Evolutionary conservation across 2,329 filamentous ascomycete genomes (phyloP), one percentile per base, ranked within the genome.

Genomic region (Byssoonygena ceratinophila): DNA sequence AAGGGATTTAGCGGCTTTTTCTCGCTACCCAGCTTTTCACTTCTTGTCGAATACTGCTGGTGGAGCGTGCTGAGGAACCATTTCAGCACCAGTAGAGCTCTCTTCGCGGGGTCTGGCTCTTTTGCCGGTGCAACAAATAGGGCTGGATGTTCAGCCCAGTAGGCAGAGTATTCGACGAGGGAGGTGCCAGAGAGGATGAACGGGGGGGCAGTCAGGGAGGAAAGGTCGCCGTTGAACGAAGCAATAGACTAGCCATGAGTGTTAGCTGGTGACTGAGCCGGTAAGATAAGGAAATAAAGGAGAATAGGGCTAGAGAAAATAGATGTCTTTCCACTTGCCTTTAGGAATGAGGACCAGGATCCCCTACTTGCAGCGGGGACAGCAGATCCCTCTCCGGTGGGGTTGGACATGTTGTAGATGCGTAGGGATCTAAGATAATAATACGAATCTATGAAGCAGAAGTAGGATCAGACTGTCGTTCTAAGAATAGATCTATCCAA

Each of bases 1-100:
- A 98, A 97, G 0, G 92, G 92, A 66, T 98, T 97, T 55, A 98
- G 73, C 1, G 91, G 91, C 76, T 97, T 98, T 81, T 97, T 97
- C 76, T 96, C 91, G 64, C 88, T 92, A 46, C 88, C 89, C 58
- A 82, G 70, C 67, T 83, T 82, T 66, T 96, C 90, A 65, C 87
- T 94, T 54, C 81, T 74, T 60, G 76, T 81, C 60, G 77, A 79
- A 66, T 84, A 85, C 50, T 94, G 88, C 70, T 94, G 87, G 74
- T 92, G 94, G 49, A 97, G 76, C 2, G 90, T 95, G 63, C 83
- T 90, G 52, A 97, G 73, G 73, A 96, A 97, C 91, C 91, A 97
- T 70, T 91, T 94, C 61, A 96, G 74, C n/a, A 97, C 91, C 31
- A 91, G 76, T 59, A 94, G 72, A 18, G 87, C 84, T 56, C 91